Base-by-base conservation (phyloP, 1,139 yeast species). In the Suhomyces kunorum region DNA sequence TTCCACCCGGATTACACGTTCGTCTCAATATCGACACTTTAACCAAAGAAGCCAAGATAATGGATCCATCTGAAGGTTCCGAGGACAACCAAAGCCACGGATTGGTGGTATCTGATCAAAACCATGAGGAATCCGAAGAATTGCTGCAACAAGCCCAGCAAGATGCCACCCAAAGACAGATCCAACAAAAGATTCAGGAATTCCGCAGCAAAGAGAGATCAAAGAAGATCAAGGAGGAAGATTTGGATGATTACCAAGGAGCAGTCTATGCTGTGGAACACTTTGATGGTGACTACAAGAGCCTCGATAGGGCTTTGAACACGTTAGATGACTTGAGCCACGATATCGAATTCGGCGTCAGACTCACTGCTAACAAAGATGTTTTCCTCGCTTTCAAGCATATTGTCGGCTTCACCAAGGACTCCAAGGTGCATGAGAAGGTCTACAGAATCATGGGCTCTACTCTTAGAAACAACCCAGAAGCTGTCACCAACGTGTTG, bases 1-100 rank as follows among this genome's bases (percentile, higher is more conserved):
- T 87, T 6, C 95, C 96, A 1, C 76, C 76, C 13, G 96, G 96
- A 0, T 64, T 88, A 32, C 95, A 88, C 61, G 80, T 85, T 32
- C 68, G 87, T 53, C 56, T 84, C 53, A 77, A 87, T 58, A 64
- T 86, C 40, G 88, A 83, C 19, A 83, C 89, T 0, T 80, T 83
- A 19, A 59, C 64, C 28, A 78, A 72, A 54, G 87, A 83, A 56
- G 96, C 95, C 1, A 84, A 78, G 48, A 42, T 83, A 8, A 56
- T 71, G 54, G 75, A 69, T 14, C 52, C 54, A 4, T 29, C 41
- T 9, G 51, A 51, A 8, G 61, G 55, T 4, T 53, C 44, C n/a
- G 50, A 40, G 11, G 49, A 38, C 12, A 26, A 29, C 1, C 34
- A 15, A 23, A 38, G 50, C 6, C 51, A 49, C 9, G 51, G 45